Conservation (phyloP, 2,329 filamentous ascomycete species). For the Fusarium albosuccineum region DNA sequence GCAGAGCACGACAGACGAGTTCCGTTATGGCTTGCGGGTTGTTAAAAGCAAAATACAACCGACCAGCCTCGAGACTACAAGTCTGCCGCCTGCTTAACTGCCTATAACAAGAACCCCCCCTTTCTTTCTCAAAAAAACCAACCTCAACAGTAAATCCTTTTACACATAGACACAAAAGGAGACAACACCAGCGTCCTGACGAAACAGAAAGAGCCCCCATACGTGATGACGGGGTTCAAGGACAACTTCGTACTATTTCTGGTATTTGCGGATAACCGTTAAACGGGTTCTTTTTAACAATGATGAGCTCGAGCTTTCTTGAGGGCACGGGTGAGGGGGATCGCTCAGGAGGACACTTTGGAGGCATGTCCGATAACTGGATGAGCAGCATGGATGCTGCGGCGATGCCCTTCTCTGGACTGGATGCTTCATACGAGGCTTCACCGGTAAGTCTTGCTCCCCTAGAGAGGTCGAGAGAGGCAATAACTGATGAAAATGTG, state of each 20-base stretch:
- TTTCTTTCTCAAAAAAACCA: constrained; percentile 1
- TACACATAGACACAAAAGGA: neutral
- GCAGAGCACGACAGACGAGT: constrained; percentile 14
- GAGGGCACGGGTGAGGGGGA: constrained; percentile 37
- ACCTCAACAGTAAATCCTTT: no score
- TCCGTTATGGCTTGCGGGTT: constrained; percentile 47
- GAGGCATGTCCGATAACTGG: constrained; percentile 34
- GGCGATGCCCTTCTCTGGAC: constrained; percentile 39
- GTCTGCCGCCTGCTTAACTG: constrained; percentile 47
- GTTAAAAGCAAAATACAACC: constrained; percentile 43
- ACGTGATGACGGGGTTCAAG: constrained; percentile 46
- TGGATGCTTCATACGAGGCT: constrained; percentile 36
- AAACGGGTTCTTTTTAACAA: constrained; percentile 33
- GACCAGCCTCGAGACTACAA: constrained; percentile 44
- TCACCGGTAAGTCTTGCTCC: constrained; percentile 35
- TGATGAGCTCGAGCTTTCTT: constrained; percentile 43
- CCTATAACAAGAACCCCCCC: constrained; percentile 38
- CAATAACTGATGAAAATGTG: constrained; percentile 5
- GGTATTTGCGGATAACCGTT: constrained; percentile 43
- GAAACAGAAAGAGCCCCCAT: constrained; percentile 15
- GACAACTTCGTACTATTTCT: constrained; percentile 41
- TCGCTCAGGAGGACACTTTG: constrained; percentile 21
- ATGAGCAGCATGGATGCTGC: constrained; percentile 36
- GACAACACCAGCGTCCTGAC: constrained; percentile 16
- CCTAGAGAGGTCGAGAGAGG: neutral